Conservation (phyloP, 176 grass and related monocot genomes). For the Cocos nucifera region DNA sequence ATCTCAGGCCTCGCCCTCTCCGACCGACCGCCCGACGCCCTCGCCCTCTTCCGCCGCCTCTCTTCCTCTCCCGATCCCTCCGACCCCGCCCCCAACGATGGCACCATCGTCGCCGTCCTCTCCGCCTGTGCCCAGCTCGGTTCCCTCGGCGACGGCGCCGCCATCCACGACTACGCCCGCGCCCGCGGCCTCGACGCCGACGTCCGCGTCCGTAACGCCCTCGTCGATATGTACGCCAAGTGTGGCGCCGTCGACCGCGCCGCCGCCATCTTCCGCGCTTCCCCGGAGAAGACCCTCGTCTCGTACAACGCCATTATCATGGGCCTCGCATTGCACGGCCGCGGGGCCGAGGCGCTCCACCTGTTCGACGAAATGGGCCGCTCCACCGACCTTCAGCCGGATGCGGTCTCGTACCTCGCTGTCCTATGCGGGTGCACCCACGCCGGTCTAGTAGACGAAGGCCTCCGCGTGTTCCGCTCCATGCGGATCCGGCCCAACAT, state of each 20-base stretch:
- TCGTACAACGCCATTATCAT: slow-evolving; percentile 68
- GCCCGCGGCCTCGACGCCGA: slow-evolving; percentile 22
- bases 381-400: slow-evolving; percentile 30
- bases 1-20: slow-evolving; percentile 52
- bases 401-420: slow-evolving; percentile 62
- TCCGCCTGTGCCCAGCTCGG: slow-evolving; percentile 67
- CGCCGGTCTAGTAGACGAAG: slow-evolving; percentile 69
- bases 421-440: slow-evolving; percentile 72
- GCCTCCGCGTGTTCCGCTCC: slow-evolving; percentile 47
- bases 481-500: slow-evolving; percentile 53
- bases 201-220: slow-evolving; percentile 41
- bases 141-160: slow-evolving; percentile 24
- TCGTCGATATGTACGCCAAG: slow-evolving; percentile 91
- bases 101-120: slow-evolving; percentile 49
- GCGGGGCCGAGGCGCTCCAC: slow-evolving; percentile 37
- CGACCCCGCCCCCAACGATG: slow-evolving; percentile 32
- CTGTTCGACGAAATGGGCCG: slow-evolving; percentile 68
- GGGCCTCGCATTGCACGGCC: slow-evolving; percentile 57
- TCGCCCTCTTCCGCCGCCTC: slow-evolving; percentile 49
- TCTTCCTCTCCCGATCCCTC: slow-evolving; percentile 21
- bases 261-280: slow-evolving; percentile 45
- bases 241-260: slow-evolving; percentile 51
- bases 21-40: slow-evolving; percentile 38
- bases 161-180: slow-evolving; percentile 42
- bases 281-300: slow-evolving; percentile 36